Evolutionary conservation across 2,329 filamentous ascomycete genomes (phyloP).

Genomic region (Pseudocercospora musae): DNA sequence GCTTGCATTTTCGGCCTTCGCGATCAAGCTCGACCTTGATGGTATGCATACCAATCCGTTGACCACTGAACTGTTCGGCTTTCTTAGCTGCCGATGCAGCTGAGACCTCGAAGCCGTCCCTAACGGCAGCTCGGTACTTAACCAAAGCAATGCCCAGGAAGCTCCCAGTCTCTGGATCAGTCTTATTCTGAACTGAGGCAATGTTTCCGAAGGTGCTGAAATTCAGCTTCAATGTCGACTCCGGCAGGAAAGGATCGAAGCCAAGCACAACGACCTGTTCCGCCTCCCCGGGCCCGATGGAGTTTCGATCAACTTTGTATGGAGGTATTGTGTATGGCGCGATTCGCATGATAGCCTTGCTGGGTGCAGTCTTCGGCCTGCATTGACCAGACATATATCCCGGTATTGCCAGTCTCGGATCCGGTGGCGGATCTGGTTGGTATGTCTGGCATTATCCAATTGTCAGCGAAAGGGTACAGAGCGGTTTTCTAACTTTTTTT

Average conservation of each 20-base stretch:
- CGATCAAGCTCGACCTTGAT: slow-evolving; percentile 86
- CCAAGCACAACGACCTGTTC: slow-evolving; percentile 90
- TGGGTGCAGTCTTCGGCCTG: slow-evolving; percentile 53
- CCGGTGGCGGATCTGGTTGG: slow-evolving; percentile 65
- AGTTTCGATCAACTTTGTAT: slow-evolving; percentile 80
- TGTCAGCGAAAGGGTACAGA: slow-evolving; percentile 42
- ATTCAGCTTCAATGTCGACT: slow-evolving; percentile 65
- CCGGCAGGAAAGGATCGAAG: slow-evolving; percentile 86
- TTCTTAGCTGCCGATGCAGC: slow-evolving; percentile 78
- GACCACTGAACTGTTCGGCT: slow-evolving; percentile 74
- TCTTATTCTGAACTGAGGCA: slow-evolving; percentile 85
- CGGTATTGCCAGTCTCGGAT: slow-evolving; percentile 72
- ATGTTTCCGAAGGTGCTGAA: slow-evolving; percentile 85
- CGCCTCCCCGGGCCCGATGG: slow-evolving; percentile 82
- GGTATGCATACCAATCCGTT: slow-evolving; percentile 71
- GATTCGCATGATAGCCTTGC: slow-evolving; percentile 67
- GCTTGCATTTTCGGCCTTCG: slow-evolving; percentile 77
- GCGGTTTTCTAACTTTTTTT: slow-evolving; percentile 31
- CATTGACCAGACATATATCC: slow-evolving; percentile 56
- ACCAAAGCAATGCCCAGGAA: slow-evolving; percentile 93
- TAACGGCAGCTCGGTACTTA: slow-evolving; percentile 72
- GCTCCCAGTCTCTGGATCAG: slow-evolving; percentile 89
- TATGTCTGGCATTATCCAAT: slow-evolving; percentile 54
- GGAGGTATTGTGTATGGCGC: slow-evolving; percentile 77
- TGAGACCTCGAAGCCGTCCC: slow-evolving; percentile 54